These are phyloP conservation scores for Lumnitzera racemosa DNA, from an alignment of 345 rosid genomes.

Conservation along the genomic window DNA sequence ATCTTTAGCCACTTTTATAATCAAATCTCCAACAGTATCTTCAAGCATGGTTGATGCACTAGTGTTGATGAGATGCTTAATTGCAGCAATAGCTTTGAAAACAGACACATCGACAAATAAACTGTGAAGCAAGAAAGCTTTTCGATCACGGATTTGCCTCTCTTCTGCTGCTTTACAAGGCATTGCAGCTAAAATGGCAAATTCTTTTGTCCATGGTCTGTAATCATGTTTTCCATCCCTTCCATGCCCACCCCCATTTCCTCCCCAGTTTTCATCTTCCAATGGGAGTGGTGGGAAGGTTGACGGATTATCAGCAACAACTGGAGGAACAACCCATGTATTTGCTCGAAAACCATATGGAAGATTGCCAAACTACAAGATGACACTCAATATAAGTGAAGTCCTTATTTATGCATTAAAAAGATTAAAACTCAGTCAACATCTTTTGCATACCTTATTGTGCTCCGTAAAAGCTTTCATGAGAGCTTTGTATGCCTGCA, in stretches of 20 bases:
- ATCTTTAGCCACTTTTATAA: constrained; percentile 61
- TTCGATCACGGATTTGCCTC: constrained; percentile 86
- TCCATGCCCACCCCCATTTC: constrained; percentile 84
- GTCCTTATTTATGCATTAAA: not conserved
- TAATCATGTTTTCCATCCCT: constrained; percentile 53
- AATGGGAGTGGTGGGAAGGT: constrained; percentile 61
- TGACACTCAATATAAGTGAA: not conserved
- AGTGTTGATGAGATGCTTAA: constrained; percentile 35
- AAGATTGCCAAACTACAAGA: constrained; percentile 86
- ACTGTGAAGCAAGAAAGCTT: constrained; percentile 85
- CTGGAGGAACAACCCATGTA: constrained; percentile 94
- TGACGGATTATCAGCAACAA: constrained; percentile 64
- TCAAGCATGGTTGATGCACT: constrained; percentile 32
- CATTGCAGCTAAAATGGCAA: constrained; percentile 83
- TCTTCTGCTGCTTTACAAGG: constrained; percentile 94
- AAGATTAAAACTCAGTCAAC: not conserved
- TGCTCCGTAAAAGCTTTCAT: constrained; percentile 89
- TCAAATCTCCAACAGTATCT: constrained; percentile 68
- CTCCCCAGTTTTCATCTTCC: constrained; percentile 96
- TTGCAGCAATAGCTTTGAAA: constrained; percentile 59
- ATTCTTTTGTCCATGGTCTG: constrained; percentile 78
- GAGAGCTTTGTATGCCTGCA: constrained; percentile 87
- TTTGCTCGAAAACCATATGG: constrained; percentile 93
- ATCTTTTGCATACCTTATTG: constrained; percentile 50
- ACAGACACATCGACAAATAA: constrained; percentile 84